Conservation (phyloP, 257 asterid genomes). For the Jaltomata sinuosa region DNA sequence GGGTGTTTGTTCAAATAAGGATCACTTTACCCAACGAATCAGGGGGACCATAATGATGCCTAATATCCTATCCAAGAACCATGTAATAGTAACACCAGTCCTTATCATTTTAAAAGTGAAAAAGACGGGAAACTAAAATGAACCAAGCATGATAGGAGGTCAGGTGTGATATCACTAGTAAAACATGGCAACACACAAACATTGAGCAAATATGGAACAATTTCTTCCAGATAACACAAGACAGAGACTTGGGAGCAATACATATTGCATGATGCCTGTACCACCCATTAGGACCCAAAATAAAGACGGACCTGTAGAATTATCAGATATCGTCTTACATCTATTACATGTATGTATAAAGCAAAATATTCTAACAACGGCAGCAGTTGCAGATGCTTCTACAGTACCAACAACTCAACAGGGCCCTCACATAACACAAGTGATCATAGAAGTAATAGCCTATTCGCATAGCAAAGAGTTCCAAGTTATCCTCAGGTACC, state of each 20-base stretch:
- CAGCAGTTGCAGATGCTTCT: background rate
- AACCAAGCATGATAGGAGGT: background rate
- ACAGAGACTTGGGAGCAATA: background rate
- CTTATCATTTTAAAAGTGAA: background rate
- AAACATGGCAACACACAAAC: background rate
- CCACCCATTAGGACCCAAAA: background rate
- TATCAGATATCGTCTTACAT: background rate
- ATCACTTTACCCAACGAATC: background rate
- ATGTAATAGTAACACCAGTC: background rate
- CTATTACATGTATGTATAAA: background rate
- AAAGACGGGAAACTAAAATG: background rate
- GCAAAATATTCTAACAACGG: background rate
- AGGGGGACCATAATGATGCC: background rate
- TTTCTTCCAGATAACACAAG: background rate
- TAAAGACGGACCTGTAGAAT: background rate
- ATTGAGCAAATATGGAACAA: background rate
- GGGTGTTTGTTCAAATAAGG: background rate
- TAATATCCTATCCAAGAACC: background rate
- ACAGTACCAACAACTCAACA: background rate
- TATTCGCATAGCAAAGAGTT: background rate
- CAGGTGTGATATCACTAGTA: background rate
- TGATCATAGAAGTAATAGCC: background rate
- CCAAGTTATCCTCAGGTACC: background rate
- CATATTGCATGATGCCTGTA: background rate
- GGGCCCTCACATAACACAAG: background rate